Base-by-base conservation (phyloP, 176 grass and related monocot genomes). In the Ampelocalamus luodianensis region DNA sequence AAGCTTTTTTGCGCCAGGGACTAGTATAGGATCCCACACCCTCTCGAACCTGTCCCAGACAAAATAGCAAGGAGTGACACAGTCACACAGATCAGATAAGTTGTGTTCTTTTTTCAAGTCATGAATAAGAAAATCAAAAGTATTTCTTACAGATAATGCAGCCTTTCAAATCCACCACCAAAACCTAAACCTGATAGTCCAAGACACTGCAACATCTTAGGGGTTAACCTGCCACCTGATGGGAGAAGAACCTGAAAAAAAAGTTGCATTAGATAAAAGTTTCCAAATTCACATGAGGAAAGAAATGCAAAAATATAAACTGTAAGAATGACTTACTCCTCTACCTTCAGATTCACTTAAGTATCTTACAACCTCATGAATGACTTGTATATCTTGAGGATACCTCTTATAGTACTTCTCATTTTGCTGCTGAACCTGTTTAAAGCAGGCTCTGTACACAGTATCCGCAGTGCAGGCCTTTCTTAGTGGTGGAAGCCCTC, bases 21-120 rank as follows among this genome's bases (percentile, higher is more conserved):
- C 91, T 71, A 98, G 74, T 92, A 90, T 72, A 89, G 93, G 96
- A 92, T 98, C 96, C 96, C 96, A 98, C 40, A 94, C 92, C 67
- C 93, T 93, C 72, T 98, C 96, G n/a, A 98, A 71, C 84, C 96
- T 98, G 32, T 34, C 32, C 32, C 56, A 61, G 37, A 85, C 65
- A 68, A 85, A 90, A 75, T 20, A 63, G 60, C 3, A 72, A 74
- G 20, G 20, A 74, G 82, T 45, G 17, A 10, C 48, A 43, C 12
- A 74, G 82, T 45, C 13, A 10, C 48, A 43, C 12, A 74, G 40
- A 75, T 74, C 68, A 79, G 59, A 79, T 38, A 53, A 23, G 12
- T 24, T 22, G 18, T 24, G 32, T 79, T 75, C 14, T 23, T 72
- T 46, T 71, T 10, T 23, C 7, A 46, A 87, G 20, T 67, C 1